These are phyloP conservation scores for Metschnikowia lachancei DNA, from an alignment of 805 yeast species.

Conservation along the genomic window DNA sequence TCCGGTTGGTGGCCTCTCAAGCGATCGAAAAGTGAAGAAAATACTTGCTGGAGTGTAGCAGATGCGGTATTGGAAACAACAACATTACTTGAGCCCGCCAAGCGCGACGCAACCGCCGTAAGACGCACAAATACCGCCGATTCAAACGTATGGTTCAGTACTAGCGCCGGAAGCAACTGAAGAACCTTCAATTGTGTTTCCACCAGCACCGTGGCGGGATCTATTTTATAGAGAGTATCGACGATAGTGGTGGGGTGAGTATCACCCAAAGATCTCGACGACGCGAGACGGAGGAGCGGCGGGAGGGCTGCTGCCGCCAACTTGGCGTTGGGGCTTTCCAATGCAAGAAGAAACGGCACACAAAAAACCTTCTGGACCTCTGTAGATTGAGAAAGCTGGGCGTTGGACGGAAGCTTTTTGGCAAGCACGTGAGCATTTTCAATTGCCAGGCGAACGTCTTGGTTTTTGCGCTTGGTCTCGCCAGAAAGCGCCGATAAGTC, in stretches of 20 bases:
- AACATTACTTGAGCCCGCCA: constrained; percentile 63
- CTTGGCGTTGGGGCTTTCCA: constrained; percentile 73
- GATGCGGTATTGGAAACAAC: constrained; percentile 87
- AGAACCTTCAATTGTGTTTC: constrained; percentile 85
- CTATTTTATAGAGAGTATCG: constrained; percentile 47
- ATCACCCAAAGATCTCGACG: constrained; percentile 52
- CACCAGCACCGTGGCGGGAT: constrained; percentile 72
- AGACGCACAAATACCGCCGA: constrained; percentile 50
- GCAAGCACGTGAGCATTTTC: constrained; percentile 23
- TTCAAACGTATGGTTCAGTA: constrained; percentile 53
- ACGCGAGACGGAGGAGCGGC: constrained; percentile 60
- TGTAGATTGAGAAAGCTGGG: constrained; percentile 29
- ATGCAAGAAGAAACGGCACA: constrained; percentile 68
- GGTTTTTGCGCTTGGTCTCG: constrained; percentile 69
- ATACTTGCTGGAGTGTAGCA: constrained; percentile 86
- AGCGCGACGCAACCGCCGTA: constrained; percentile 64
- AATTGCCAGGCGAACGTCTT: constrained; percentile 59
- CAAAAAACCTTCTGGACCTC: constrained; percentile 36
- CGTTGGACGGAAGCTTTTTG: constrained; percentile 9
- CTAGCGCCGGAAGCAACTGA: constrained; percentile 75
- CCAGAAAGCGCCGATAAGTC: constrained; percentile 62
- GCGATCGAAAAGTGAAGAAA: constrained; percentile 74
- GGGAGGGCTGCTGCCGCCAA: constrained; percentile 70
- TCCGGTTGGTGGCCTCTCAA: constrained; percentile 19
- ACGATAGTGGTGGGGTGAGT: constrained; percentile 54